phyloP scores from a whole-genome alignment of 73 alveolate species.

The Tetrahymena borealis region DNA sequence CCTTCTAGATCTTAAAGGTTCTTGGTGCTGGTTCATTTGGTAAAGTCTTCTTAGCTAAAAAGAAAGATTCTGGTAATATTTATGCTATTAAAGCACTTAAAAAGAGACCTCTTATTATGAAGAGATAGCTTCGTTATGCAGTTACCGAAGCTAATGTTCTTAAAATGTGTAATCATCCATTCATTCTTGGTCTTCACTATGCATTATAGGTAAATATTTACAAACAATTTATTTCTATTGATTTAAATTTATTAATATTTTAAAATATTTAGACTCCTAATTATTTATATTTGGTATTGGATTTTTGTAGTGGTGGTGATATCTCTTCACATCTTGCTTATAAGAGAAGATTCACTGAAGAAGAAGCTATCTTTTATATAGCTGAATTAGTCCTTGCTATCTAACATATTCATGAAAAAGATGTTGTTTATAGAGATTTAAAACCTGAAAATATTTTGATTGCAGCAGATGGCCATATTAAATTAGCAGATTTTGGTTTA shows the following conservation, averaged over 20 bases:
- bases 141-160: conserved; percentile 49
- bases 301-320: conserved; percentile 86
- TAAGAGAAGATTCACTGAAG: conserved; percentile 61
- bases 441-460: conserved; percentile 81
- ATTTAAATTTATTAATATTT: conserved; percentile 49
- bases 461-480: conserved; percentile 66
- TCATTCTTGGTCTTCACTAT: conserved; percentile 30
- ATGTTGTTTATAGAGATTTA: conserved; percentile 78
- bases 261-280: conserved; percentile 81
- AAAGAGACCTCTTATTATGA: conserved; percentile 53
- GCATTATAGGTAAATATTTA: conserved; percentile 39
- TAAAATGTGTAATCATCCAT: conserved; percentile 30
- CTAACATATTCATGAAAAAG: conserved; percentile 72
- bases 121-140: conserved; percentile 64
- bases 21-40: conserved; percentile 85
- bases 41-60: conserved; percentile 70
- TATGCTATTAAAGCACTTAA: conserved; percentile 79
- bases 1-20: conserved; percentile 57
- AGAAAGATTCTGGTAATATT: conserved; percentile 56
- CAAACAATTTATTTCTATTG: conserved; percentile 43
- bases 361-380: conserved; percentile 64
- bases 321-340: conserved; percentile 55
- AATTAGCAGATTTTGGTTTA: conserved; percentile 82
- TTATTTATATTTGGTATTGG: conserved; percentile 72
- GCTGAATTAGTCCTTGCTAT: conserved; percentile 77